Base-by-base conservation (phyloP, 2,329 filamentous ascomycete species). In the Ceratocystis harringtonii region DNA sequence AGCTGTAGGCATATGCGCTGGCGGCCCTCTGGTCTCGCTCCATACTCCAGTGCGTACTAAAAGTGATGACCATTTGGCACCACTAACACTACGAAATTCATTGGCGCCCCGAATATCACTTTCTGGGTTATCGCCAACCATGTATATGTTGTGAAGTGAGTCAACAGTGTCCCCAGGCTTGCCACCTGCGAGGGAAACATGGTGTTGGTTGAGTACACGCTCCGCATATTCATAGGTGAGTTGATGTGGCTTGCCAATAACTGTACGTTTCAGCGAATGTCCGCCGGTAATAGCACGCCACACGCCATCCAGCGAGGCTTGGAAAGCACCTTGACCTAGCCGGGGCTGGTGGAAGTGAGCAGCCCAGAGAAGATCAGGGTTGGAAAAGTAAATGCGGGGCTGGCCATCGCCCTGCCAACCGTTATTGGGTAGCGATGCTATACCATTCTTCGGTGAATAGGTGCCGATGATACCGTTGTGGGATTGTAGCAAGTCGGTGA, bases 21-120 rank as follows among this genome's bases (percentile, higher is more conserved):
- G 88, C 69, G 74, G 73, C 17, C 71, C 75, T 50, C 77, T 73
- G 55, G 74, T 73, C 28, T 71, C 69, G 62, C 71, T 69, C 76
- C 87, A 95, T 0, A 96, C 90, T 0, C 91, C 91, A 7, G 89
- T 95, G 70, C 84, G 80, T 32, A 95, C 88, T 67, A 96, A 76
- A 19, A 95, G 81, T 55, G 87, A 88, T 50, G 80, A 77, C 91
- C 92, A 96, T 67, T 84, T 78, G n/a, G 84, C 88, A 7, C 86
- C 86, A 66, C 81, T 75, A 3, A 80, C 77, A 68, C 87, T 89
- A 57, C 77, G 72, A 72, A 88, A 96, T 58, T 82, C 80, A 72
- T 95, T 95, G 22, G 90, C 92, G 5, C 94, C 94, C 4, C 84
- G 79, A 69, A 99, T 96, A 73, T 99, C 94, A 70, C 88, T 94